Evolutionary conservation across 2,329 filamentous ascomycete species (phyloP).

Genomic region (Aspergillus bombycis): DNA sequence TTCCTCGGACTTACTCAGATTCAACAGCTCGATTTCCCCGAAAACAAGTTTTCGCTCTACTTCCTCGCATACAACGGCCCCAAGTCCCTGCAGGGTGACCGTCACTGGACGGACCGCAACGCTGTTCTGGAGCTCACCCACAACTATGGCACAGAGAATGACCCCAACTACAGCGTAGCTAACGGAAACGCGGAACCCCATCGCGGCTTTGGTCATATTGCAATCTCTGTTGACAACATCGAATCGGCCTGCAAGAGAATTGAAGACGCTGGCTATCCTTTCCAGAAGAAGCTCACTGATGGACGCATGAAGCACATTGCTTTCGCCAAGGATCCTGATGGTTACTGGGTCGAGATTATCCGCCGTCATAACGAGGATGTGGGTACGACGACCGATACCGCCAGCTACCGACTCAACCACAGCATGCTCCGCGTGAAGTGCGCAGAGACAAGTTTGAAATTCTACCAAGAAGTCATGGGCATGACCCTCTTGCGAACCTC

Average conservation of each 20-base stretch:
- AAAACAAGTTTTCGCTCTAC: constrained; percentile 92
- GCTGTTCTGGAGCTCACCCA: constrained; percentile 85
- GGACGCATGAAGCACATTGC: constrained; percentile 87
- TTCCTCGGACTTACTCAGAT: constrained; percentile 85
- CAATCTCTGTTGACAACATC: constrained; percentile 80
- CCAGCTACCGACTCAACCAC: constrained; percentile 70
- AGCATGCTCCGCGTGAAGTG: constrained; percentile 92
- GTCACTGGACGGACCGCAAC: constrained; percentile 79
- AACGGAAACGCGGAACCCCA: constrained; percentile 92
- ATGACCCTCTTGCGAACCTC: constrained; percentile 78
- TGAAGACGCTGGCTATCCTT: constrained; percentile 86
- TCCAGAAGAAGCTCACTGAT: constrained; percentile 92
- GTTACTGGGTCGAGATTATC: constrained; percentile 67
- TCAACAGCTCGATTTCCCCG: constrained; percentile 78
- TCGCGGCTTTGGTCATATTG: constrained; percentile 83
- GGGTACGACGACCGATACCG: constrained; percentile 71
- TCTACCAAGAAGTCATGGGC: constrained; percentile 84
- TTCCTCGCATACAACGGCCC: constrained; percentile 88
- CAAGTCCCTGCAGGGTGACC: constrained; percentile 70
- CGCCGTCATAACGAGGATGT: constrained; percentile 75
- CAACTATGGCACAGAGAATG: constrained; percentile 86
- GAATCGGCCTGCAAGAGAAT: constrained; percentile 88
- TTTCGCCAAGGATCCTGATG: constrained; percentile 86
- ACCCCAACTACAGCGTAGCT: constrained; percentile 76
- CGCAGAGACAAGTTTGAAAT: constrained; percentile 71